Base-by-base conservation (phyloP, 352 stramenopile species). In the Globisporangium alternatum region DNA sequence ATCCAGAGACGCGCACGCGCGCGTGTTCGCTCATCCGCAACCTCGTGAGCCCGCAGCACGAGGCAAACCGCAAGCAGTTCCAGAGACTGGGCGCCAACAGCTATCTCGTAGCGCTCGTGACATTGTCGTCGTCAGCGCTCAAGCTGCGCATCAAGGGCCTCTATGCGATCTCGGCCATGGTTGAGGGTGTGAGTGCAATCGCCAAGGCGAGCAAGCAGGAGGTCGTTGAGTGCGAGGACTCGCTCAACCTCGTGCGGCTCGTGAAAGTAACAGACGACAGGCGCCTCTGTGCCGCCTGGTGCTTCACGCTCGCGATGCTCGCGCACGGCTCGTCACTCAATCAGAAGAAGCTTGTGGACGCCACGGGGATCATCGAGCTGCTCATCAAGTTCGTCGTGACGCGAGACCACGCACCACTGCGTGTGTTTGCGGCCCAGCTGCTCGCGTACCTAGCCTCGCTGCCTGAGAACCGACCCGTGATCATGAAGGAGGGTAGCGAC, bases 201-300 rank as follows among this genome's bases (percentile, higher is more conserved):
- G 68, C 80, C 10, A 83, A 75, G 56, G 49, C 66, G 1, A 81
- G 71, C 55, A 93, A 92, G 52, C 75, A 75, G 22, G 81, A 92
- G 25, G 56, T 83, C 12, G 48, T 92, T 3, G 80, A 91, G 31
- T 88, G 74, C 13, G 76, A 88, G 0, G 64, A 77, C 37, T 79
- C 79, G 10, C 19, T 55, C 22, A 60, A 73, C 17, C 61, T 93
- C 8, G 45, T 86, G 4, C 49, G 57, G 0, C 53, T 91, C 45
- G 71, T 81, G 2, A 33, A 21, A 0, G 43, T 2, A 1, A 22
- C 39, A 0, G 65, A 67, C 5, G 72, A 84, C 3, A 67, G 68
- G 39, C 68, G 67, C 6, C 59, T 89, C 13, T 78, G 68, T 33
- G 69, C 72, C 1, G 73, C 74, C 3, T 90, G 84, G 78, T 77